Base-by-base conservation (phyloP, 192 early-diverging fungal species). In the Mortierella hygrophila region DNA sequence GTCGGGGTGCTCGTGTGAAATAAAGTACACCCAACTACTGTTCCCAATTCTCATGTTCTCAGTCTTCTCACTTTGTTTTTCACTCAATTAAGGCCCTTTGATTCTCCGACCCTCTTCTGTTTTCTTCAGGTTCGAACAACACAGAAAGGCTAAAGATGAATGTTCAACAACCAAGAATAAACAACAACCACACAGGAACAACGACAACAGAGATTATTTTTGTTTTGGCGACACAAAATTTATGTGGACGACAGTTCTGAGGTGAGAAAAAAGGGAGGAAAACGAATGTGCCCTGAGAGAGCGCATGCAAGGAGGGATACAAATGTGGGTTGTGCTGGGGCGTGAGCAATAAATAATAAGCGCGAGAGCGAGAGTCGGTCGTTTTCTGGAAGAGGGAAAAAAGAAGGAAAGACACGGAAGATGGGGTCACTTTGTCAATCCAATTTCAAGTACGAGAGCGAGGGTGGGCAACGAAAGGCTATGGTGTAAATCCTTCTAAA, bases 201-300 rank as follows among this genome's bases (percentile, higher is more conserved):
- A 3, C n/a, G 47, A 49, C 47, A 15, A 18, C 47, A 49, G 18
- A 20, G 49, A 21, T 52, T 52, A 35, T 32, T 29, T 65, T 32
- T 65, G n/a, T 35, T 26, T 65, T 65, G 60, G 60, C 60, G 29
- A 65, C 60, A 65, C 60, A 65, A 65, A 65, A 65, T 65, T 65
- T 65, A 32, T 32, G 60, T 29, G 9, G 60, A 65, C 49, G 6
- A 26, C 29, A 26, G 10, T 15, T 63, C 60, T 29, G 7, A 32
- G 26, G 60, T 26, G 29, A 65, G 60, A 32, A 32, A 60, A 35
- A 57, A 65, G 15, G 60, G 29, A 52, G 49, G 49, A 52, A 49
- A 32, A 32, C 44, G 44, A 46, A 26, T 65, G 29, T 29, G 60
- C 60, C 60, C 60, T 65, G 60, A 65, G 60, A 65, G 60, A 26